phyloP scores from a whole-genome alignment of 202 grass and related monocot genomes.

The Panicum virgatum region DNA sequence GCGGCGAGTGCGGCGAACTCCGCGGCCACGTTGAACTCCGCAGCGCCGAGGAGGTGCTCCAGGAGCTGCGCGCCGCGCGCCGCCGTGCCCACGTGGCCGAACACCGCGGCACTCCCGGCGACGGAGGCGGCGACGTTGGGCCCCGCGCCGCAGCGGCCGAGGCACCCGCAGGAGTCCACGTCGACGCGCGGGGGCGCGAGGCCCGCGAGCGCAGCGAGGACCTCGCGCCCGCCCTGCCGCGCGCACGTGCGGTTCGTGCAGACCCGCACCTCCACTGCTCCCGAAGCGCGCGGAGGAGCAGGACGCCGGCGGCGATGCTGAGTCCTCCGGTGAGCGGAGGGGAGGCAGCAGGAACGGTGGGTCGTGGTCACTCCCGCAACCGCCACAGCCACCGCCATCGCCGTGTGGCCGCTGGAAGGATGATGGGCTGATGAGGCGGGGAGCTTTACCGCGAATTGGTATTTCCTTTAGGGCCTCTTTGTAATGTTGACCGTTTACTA shows the following conservation, averaged over 20 bases:
- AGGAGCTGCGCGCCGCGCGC: conserved; percentile 61
- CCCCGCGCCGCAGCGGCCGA: conserved; percentile 74
- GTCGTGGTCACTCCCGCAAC: conserved; percentile 27
- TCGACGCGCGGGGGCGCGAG: conserved; percentile 61
- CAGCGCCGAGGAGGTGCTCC: conserved; percentile 62
- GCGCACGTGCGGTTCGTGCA: conserved; percentile 91
- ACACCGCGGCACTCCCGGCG: conserved; percentile 21
- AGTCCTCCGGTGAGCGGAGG: neutral
- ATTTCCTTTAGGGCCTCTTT: neutral
- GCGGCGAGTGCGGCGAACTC: conserved; percentile 57
- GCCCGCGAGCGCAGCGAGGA: conserved; percentile 57
- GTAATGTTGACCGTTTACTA: too few relatives aligned
- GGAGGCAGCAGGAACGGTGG: neutral
- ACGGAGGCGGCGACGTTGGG: conserved; percentile 66
- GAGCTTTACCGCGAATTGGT: neutral
- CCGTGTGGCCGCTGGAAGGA: neutral
- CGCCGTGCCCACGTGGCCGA: conserved; percentile 71
- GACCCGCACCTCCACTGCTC: conserved; percentile 62
- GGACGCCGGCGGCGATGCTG: neutral
- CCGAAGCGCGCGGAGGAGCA: neutral
- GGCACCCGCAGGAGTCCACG: conserved; percentile 74
- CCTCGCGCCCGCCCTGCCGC: conserved; percentile 78
- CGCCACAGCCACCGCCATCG: conserved; percentile 4
- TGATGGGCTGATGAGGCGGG: neutral
- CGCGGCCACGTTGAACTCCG: conserved; percentile 50